Evolutionary conservation across 352 stramenopile species (phyloP).

Genomic region (Aphanomyces stellatus): DNA sequence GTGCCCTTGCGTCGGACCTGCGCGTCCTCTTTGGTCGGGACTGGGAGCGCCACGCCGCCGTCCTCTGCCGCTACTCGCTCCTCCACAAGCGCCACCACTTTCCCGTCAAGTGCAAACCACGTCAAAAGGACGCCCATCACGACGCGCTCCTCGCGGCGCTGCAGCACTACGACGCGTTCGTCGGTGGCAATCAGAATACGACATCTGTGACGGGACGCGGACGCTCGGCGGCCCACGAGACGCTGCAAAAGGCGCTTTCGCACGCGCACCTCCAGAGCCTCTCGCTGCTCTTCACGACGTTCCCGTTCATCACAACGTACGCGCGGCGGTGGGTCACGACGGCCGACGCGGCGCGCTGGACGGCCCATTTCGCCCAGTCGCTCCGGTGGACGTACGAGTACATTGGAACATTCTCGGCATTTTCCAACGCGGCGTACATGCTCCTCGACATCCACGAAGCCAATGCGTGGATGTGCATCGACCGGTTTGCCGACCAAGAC

Average conservation of each 20-base stretch:
- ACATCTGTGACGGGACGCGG: background rate
- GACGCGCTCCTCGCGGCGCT: conserved; percentile 48
- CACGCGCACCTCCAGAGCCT: conserved; percentile 63
- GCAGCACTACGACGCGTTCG: conserved; percentile 64
- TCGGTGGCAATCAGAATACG: conserved; percentile 27
- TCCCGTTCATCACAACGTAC: conserved; percentile 81
- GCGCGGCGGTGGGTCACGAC: conserved; percentile 52
- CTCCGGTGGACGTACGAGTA: conserved; percentile 73
- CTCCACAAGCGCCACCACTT: conserved; percentile 34
- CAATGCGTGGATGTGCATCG: conserved; percentile 74
- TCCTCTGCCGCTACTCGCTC: conserved; percentile 61
- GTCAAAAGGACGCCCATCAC: conserved; percentile 37
- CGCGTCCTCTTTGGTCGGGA: conserved; percentile 62
- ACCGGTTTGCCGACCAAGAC: conserved; percentile 33
- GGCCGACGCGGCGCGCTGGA: conserved; percentile 37
- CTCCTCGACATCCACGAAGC: conserved; percentile 73
- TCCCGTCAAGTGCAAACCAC: conserved; percentile 22
- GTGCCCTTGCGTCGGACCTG: conserved; percentile 66
- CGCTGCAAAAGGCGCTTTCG: conserved; percentile 57
- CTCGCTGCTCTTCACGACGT: conserved; percentile 72
- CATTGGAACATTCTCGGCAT: conserved; percentile 63
- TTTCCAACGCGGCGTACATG: conserved; percentile 67
- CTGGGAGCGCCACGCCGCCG: conserved; percentile 55
- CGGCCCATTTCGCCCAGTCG: conserved; percentile 16
- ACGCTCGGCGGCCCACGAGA: conserved; percentile 29